These are phyloP conservation scores for Pythium rishiriense DNA, from an alignment of 352 stramenopile genomes.

Conservation along the genomic window DNA sequence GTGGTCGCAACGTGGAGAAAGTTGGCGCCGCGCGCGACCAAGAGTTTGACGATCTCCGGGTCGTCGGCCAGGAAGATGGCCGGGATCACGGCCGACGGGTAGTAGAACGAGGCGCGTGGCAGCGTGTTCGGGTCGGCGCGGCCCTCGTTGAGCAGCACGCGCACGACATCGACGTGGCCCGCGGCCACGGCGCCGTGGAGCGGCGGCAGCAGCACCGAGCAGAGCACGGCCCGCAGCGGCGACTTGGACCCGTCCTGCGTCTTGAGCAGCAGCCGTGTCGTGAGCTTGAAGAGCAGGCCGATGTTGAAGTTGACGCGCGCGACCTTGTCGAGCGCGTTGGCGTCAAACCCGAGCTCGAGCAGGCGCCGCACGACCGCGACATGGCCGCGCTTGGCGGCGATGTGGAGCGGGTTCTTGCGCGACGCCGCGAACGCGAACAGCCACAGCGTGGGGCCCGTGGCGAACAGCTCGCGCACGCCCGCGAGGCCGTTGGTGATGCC, in stretches of 20 bases:
- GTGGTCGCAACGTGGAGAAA: slow-evolving; percentile 62
- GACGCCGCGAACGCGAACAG: slow-evolving; percentile 64
- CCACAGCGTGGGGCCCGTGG: slow-evolving; percentile 53
- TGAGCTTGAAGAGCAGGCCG: slow-evolving; percentile 67
- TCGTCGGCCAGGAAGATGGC: slow-evolving; percentile 80
- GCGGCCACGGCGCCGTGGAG: slow-evolving; percentile 67
- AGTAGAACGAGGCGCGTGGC: slow-evolving; percentile 68
- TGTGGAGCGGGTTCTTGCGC: slow-evolving; percentile 74
- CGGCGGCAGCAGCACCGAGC: slow-evolving; percentile 65
- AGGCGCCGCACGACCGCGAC: slow-evolving; percentile 60
- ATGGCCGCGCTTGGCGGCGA: slow-evolving; percentile 60
- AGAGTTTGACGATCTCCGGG: slow-evolving; percentile 62
- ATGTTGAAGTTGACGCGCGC: slow-evolving; percentile 80
- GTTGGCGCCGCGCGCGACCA: slow-evolving; percentile 65
- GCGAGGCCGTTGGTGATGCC: slow-evolving; percentile 28
- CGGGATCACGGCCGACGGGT: slow-evolving; percentile 50
- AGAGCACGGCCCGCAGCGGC: slow-evolving; percentile 48
- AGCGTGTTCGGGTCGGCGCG: slow-evolving; percentile 62
- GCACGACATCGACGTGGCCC: slow-evolving; percentile 65
- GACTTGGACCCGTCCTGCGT: slow-evolving; percentile 63
- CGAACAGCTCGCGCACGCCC: slow-evolving; percentile 44
- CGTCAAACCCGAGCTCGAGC: slow-evolving; percentile 51
- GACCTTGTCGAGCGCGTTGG: slow-evolving; percentile 79
- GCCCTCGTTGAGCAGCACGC: slow-evolving; percentile 48
- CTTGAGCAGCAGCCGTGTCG: slow-evolving; percentile 54